A percentile compares a stretch with the other conserved stretches of the same genome.
Conservation (phyloP, 768 basidiomycete species). For the Tremella yokohamensis region DNA sequence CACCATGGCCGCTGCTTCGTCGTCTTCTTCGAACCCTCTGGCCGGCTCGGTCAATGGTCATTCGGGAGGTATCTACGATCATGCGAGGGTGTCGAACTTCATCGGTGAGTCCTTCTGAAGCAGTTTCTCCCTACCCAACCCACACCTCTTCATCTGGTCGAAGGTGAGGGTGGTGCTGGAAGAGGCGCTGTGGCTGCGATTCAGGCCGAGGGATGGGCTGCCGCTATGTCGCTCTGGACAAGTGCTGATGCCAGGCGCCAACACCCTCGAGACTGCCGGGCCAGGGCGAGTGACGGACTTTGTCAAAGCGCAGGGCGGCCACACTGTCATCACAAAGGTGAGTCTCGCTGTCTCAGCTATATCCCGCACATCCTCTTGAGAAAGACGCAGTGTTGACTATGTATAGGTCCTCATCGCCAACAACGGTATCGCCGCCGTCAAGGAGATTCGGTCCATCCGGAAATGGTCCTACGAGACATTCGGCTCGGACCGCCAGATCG, state of each 20-base stretch:
- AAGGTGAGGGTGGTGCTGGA: neutral
- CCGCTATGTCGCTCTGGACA: neutral
- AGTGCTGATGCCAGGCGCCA: slow-evolving; percentile 67
- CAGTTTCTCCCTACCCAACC: neutral
- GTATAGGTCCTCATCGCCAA: slow-evolving; percentile 99
- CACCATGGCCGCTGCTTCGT: slow-evolving; percentile 5
- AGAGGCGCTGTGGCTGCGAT: neutral
- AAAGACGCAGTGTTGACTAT: too few relatives aligned
- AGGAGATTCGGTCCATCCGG: slow-evolving; percentile 96
- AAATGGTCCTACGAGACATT: slow-evolving; percentile 99
- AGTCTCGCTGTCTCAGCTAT: slow-evolving; percentile 25
- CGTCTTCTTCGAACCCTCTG: slow-evolving; percentile 15
- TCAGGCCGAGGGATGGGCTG: too few relatives aligned
- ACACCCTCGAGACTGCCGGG: slow-evolving; percentile 79
- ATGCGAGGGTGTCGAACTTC: slow-evolving; percentile 63
- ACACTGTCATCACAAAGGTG: slow-evolving; percentile 98
- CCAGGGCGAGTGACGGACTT: slow-evolving; percentile 80
- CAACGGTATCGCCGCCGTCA: slow-evolving; percentile 98
- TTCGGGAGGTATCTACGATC: slow-evolving; percentile 53
- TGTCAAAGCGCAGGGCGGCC: slow-evolving; percentile 83
- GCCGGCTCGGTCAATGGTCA: slow-evolving; percentile 23
- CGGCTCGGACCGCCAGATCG: slow-evolving; percentile 88
- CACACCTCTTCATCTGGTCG: neutral
- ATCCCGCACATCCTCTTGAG: too few relatives aligned
- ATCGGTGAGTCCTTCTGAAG: slow-evolving; percentile 56